A percentile compares a stretch with the other conserved stretches of the same genome.
These are phyloP conservation scores for Apiospora hydei DNA, from an alignment of 2,329 filamentous ascomycete species.

Conservation along the genomic window DNA sequence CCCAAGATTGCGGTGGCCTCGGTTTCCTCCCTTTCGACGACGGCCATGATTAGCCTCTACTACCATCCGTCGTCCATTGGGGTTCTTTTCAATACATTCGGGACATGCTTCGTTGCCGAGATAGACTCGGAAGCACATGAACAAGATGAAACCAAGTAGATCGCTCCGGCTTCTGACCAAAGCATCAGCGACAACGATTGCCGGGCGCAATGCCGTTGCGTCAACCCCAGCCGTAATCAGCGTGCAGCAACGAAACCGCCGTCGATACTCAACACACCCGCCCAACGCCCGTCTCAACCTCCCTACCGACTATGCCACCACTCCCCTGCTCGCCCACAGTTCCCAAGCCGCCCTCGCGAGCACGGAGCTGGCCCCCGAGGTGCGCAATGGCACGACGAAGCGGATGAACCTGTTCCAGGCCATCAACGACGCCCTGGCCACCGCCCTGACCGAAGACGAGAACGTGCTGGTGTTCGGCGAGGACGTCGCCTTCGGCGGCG, in stretches of 20 bases:
- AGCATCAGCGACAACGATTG: constrained; percentile 31
- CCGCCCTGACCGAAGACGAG: constrained; percentile 83
- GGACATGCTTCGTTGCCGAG: not conserved
- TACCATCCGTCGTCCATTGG: not conserved
- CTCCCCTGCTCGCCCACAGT: constrained; percentile 81
- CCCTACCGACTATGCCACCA: constrained; percentile 86
- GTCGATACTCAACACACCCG: constrained; percentile 61
- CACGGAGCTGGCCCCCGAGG: constrained; percentile 72
- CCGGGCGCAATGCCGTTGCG: constrained; percentile 22
- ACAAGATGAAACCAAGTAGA: constrained; percentile 17
- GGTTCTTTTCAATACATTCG: not conserved
- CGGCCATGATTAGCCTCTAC: constrained; percentile 2
- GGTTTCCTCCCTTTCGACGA: not conserved
- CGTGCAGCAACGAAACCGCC: constrained; percentile 28
- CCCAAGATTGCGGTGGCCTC: constrained; percentile 4
- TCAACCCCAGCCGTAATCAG: not conserved
- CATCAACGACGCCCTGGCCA: constrained; percentile 87
- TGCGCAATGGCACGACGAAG: constrained; percentile 75
- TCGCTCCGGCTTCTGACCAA: constrained; percentile 34
- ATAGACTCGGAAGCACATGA: not conserved
- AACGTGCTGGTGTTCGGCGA: constrained; percentile 92
- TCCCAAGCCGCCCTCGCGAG: constrained; percentile 74
- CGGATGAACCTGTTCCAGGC: constrained; percentile 94
- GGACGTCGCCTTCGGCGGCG: constrained; percentile 95
- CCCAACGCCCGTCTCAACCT: constrained; percentile 77